Conservation (phyloP, 495 filamentous ascomycete genomes). For the Barbatosphaeria neglecta region DNA sequence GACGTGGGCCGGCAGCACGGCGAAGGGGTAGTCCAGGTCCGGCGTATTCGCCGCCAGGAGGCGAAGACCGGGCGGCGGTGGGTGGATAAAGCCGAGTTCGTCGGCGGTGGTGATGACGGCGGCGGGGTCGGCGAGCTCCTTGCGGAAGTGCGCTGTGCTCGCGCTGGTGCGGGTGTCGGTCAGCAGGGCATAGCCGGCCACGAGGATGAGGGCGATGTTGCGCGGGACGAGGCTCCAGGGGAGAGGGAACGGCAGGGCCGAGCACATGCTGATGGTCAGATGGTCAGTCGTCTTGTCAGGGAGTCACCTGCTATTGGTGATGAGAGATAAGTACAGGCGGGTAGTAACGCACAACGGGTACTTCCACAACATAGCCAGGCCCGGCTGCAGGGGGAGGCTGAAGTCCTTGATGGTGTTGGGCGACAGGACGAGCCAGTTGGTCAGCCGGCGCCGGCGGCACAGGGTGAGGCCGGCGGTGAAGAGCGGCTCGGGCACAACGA, state of each 20-base stretch:
- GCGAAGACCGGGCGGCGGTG: background rate
- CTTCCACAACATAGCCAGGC: constrained; percentile 17
- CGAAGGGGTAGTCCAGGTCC: constrained; percentile 5
- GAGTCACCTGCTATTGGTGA: no score
- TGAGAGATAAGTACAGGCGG: no score
- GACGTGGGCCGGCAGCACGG: constrained; percentile 23
- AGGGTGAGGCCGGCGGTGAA: constrained; percentile 34
- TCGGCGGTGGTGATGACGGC: background rate
- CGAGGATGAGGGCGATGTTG: constrained; percentile 25
- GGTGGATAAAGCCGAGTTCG: background rate
- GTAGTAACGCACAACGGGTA: constrained; percentile 24
- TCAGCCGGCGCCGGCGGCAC: constrained; percentile 11
- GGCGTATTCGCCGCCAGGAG: constrained; percentile 1
- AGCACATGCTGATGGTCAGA: constrained; percentile 20
- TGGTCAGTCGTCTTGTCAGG: background rate
- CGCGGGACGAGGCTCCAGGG: constrained; percentile 26
- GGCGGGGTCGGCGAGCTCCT: background rate
- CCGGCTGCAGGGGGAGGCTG: constrained; percentile 12
- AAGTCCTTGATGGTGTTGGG: constrained; percentile 21
- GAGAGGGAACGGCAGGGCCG: constrained; percentile 35
- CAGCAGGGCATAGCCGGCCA: background rate
- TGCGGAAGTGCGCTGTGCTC: background rate
- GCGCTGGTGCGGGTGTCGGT: background rate
- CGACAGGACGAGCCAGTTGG: constrained; percentile 15
- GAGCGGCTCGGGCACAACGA: constrained; percentile 32